phyloP scores from a whole-genome alignment of 2,329 filamentous ascomycete species.

The Pseudogymnoascus sp. region DNA sequence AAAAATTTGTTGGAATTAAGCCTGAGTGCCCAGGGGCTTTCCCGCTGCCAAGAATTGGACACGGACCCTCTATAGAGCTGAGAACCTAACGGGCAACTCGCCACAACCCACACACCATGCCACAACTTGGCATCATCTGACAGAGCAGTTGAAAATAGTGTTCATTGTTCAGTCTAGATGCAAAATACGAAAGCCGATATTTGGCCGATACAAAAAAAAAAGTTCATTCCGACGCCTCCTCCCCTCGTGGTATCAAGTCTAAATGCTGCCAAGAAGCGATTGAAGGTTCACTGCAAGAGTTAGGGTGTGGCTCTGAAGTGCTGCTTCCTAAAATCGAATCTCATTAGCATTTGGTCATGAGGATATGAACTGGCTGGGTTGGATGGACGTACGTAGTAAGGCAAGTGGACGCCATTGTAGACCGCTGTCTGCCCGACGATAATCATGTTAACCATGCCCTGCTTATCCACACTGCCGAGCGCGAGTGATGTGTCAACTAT shows the following conservation, averaged over 20 bases:
- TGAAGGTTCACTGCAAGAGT: conserved; percentile 38
- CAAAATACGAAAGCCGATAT: neutral
- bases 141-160: neutral
- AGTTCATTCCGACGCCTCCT: neutral
- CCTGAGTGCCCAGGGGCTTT: neutral
- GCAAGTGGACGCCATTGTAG: conserved; percentile 43
- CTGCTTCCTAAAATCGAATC: conserved; percentile 30
- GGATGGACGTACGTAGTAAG: conserved; percentile 40
- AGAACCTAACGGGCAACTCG: neutral
- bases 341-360: neutral
- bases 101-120: neutral
- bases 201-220: neutral
- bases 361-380: neutral
- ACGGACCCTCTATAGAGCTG: neutral
- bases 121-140: neutral
- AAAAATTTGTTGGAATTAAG: neutral
- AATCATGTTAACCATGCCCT: conserved; percentile 45
- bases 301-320: conserved; percentile 42
- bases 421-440: conserved; percentile 45
- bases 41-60: neutral
- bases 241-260: neutral
- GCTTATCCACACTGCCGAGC: conserved; percentile 29
- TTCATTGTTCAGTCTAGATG: neutral
- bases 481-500: conserved; percentile 38
- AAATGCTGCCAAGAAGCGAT: neutral